Base-by-base conservation (phyloP, 192 early-diverging fungal species). In the Dispira parvispora region DNA sequence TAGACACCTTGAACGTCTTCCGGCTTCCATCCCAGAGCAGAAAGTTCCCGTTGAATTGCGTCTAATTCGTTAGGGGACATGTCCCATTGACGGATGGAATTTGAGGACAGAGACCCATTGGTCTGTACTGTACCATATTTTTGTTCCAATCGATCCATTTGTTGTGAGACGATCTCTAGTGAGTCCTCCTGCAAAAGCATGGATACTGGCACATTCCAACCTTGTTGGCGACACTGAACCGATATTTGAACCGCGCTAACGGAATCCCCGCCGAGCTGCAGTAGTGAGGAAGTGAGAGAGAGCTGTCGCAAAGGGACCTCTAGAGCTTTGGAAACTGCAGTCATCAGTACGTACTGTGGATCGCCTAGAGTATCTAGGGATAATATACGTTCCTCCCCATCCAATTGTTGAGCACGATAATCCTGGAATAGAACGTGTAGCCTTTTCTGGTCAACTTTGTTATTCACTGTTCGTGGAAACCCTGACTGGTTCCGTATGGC, bases 241-340 rank as follows among this genome's bases (percentile, higher is more conserved):
- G 27, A 9, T 1, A 60, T 1, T 13, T 43, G 18, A 8, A 60
- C 3, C 16, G 57, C 57, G 14, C 21, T 43, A 4, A 60, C 3
- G 28, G 57, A 60, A 16, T 60, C 57, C 9, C 57, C 57, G 16
- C 57, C 57, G 1, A 60, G 57, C 18, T 60, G 21, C 13, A 60
- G n/a, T n/a, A n/a, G n/a, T n/a, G n/a, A n/a, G n/a, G n/a, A n/a
- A n/a, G n/a, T n/a, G n/a, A n/a, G 32, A 10, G 11, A n/a, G 6
- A 60, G 18, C 1, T 11, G 2, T 14, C 11, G n/a, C 18, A 60
- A 60, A 60, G 9, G 18, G 27, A 13, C 3, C 2, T 43, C 32
- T 3, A 60, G 32, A 1, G 42, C 21, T 5, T 2, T 8, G 8
- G 25, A 11, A 26, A 11, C 14, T 5, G 23, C 8, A 12, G 27